Conservation (phyloP, 495 filamentous ascomycete species). For the Penicillium dipodomyicola region DNA sequence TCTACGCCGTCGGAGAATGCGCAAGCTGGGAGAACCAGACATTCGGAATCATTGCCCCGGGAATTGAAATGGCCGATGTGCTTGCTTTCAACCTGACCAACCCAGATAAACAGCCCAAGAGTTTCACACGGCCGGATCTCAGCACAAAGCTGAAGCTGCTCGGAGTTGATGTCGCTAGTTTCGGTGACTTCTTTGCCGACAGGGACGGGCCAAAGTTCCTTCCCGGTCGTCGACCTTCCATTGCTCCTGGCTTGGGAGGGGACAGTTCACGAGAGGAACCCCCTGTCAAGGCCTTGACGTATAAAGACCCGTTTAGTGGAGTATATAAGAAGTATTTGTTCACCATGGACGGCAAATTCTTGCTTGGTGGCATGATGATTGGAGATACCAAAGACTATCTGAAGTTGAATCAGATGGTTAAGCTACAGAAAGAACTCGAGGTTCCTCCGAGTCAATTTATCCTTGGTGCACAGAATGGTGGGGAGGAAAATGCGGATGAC, state of each 20-base stretch:
- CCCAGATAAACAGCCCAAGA: constrained; percentile 65
- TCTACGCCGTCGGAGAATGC: constrained; percentile 94
- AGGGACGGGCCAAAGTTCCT: constrained; percentile 77
- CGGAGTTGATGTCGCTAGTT: constrained; percentile 92
- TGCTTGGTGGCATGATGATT: constrained; percentile 98
- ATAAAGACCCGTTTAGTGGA: constrained; percentile 90
- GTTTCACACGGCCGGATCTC: constrained; percentile 82
- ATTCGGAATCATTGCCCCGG: constrained; percentile 90
- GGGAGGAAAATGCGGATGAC: constrained; percentile 69
- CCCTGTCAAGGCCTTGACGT: constrained; percentile 81
- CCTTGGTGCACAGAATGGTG: constrained; percentile 71
- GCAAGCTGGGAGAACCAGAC: constrained; percentile 93
- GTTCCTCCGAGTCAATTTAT: constrained; percentile 88
- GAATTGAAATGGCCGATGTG: constrained; percentile 95
- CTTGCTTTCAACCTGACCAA: constrained; percentile 93
- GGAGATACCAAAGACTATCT: constrained; percentile 94
- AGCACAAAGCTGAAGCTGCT: constrained; percentile 94
- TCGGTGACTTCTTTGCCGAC: constrained; percentile 96
- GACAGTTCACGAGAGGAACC: constrained; percentile 40
- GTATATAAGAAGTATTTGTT: constrained; percentile 98
- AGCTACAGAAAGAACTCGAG: constrained; percentile 78
- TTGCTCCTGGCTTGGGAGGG: constrained; percentile 14
- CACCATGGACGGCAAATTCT: constrained; percentile 85
- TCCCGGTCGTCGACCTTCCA: constrained; percentile 51
- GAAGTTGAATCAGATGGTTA: constrained; percentile 92